A percentile compares a stretch with the other conserved stretches of the same genome.
Evolutionary conservation across 768 basidiomycete genomes (phyloP).

Genomic region (Kwoniella sp.): DNA sequence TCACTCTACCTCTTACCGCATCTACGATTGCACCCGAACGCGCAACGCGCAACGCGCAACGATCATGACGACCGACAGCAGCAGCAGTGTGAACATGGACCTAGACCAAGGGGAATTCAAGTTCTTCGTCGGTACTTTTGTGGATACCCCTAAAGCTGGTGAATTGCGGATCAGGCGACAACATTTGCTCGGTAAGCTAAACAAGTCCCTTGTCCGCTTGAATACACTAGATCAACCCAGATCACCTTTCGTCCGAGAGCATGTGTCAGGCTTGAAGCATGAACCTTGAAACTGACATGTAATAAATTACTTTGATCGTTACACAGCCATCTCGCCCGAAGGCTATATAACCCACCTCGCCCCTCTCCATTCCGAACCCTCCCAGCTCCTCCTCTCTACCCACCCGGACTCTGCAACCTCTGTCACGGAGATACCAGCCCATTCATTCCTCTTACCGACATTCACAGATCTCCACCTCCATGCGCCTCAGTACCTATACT

Average conservation of each 20-base stretch:
- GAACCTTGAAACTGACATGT: no score
- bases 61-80: background rate
- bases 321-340: conserved; percentile 27
- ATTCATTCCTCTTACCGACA: conserved; percentile 68
- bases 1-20: no score
- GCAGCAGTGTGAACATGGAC: no score
- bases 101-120: background rate
- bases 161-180: conserved; percentile 64
- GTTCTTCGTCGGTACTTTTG: conserved; percentile 32
- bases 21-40: no score
- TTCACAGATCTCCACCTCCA: conserved; percentile 85
- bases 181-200: conserved; percentile 63
- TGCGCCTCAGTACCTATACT: conserved; percentile 85
- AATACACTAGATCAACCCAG: no score
- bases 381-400: conserved; percentile 10
- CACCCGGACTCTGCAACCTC: conserved; percentile 56
- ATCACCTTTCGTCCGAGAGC: no score
- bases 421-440: conserved; percentile 5
- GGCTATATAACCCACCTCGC: conserved; percentile 33
- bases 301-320: no score
- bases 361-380: conserved; percentile 1
- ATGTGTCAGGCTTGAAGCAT: no score
- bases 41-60: background rate
- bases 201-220: conserved; percentile 6
- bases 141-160: conserved; percentile 64